Evolutionary conservation across 2,329 filamentous ascomycete species (phyloP).

Genomic region (Metarhizium brunneum): DNA sequence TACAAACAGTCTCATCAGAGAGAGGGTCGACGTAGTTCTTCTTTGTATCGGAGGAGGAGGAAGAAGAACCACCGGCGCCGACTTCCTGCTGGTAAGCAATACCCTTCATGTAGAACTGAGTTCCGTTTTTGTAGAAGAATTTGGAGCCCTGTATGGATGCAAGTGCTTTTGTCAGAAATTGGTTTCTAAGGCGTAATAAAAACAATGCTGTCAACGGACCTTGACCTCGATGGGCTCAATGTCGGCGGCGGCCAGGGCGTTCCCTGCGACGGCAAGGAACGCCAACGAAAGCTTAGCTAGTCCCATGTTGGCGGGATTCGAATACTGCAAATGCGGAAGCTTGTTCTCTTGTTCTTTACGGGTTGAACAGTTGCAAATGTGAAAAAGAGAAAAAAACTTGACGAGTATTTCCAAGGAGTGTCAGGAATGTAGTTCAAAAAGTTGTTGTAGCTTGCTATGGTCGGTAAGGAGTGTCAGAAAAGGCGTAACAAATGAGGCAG

Average conservation of each 20-base stretch:
- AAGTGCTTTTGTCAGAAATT: neutral
- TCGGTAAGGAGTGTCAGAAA: constrained; percentile 8
- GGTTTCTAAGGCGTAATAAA: neutral
- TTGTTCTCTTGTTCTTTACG: neutral
- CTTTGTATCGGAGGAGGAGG: too few relatives aligned
- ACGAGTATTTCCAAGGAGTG: neutral
- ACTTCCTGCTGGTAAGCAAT: constrained; percentile 89
- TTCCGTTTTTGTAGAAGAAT: constrained; percentile 77
- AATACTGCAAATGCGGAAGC: neutral
- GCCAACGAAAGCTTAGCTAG: constrained; percentile 21
- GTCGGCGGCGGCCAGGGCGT: constrained; percentile 32
- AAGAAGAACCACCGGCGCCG: constrained; percentile 38
- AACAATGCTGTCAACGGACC: constrained; percentile 30
- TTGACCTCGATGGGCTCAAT: constrained; percentile 59
- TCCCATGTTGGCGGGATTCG: constrained; percentile 19
- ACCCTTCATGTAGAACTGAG: constrained; percentile 73
- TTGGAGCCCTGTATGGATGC: constrained; percentile 52
- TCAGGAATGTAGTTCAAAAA: neutral
- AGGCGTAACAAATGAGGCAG: constrained; percentile 5
- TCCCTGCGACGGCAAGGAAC: constrained; percentile 31
- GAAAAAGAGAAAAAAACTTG: neutral
- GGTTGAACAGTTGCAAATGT: neutral
- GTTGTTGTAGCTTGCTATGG: neutral
- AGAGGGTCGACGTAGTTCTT: constrained; percentile 73
- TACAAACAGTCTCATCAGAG: constrained; percentile 60